A percentile compares a stretch with the other conserved stretches of the same genome.
These are phyloP conservation scores for Neurospora sp. DNA, from an alignment of 495 filamentous ascomycete species.

Conservation along the genomic window DNA sequence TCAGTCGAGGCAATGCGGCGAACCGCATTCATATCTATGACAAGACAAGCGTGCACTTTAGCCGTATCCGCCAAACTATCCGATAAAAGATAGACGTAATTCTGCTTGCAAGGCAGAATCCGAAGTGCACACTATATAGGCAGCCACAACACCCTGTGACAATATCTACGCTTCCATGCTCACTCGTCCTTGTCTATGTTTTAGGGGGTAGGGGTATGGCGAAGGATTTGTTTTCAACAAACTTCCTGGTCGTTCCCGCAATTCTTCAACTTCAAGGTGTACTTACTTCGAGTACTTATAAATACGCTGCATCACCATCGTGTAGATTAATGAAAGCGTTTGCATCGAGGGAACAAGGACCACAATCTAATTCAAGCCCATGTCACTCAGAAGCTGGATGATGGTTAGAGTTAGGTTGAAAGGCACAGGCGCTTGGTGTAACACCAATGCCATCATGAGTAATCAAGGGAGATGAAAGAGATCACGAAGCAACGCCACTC, in stretches of 20 bases:
- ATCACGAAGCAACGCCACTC: neutral
- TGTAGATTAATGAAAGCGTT: too few species aligned
- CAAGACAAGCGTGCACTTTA: too few species aligned
- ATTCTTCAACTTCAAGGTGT: neutral
- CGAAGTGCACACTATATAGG: too few species aligned
- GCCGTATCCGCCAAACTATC: too few species aligned
- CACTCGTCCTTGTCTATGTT: neutral
- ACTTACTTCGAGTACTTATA: neutral
- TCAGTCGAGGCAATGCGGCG: neutral
- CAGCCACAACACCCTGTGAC: too few species aligned
- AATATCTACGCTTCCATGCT: neutral
- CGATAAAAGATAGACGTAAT: too few species aligned
- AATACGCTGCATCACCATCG: too few species aligned
- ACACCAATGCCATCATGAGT: neutral
- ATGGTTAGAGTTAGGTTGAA: neutral
- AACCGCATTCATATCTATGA: neutral
- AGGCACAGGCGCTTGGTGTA: neutral
- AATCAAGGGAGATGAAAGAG: neutral
- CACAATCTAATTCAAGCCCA: too few species aligned
- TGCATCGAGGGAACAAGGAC: too few species aligned
- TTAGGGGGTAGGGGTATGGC: neutral
- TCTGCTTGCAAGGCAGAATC: too few species aligned
- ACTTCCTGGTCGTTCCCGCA: neutral
- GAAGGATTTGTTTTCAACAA: neutral
- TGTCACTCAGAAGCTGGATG: too few species aligned